Percentiles rank a stretch among this genome's conserved stretches.
These are phyloP conservation scores for Astragalus glycyphyllos DNA, from an alignment of 306 rosid species.

Conservation along the genomic window DNA sequence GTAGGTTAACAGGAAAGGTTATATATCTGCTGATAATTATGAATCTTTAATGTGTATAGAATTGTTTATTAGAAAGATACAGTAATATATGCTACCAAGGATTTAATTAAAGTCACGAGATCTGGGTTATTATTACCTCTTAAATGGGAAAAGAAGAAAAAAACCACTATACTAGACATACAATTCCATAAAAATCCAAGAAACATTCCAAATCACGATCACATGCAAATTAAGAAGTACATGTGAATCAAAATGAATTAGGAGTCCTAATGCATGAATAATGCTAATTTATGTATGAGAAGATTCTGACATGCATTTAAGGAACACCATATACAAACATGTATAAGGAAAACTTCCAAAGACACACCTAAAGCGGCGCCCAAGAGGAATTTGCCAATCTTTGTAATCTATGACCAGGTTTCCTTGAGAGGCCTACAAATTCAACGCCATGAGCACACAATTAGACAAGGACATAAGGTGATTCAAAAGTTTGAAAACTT, in stretches of 20 bases:
- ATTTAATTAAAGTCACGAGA: not conserved
- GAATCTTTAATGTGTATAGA: conserved; percentile 11
- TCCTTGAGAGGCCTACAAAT: conserved; percentile 77
- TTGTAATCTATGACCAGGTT: conserved; percentile 85
- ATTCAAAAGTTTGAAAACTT: conserved; percentile 35
- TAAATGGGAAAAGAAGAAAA: conserved; percentile 13
- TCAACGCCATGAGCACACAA: conserved; percentile 34
- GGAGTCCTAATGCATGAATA: conserved; percentile 7
- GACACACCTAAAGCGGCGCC: conserved; percentile 92
- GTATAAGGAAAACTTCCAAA: conserved; percentile 28
- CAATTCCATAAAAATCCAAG: conserved; percentile 28
- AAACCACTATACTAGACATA: not conserved
- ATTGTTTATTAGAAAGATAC: conserved; percentile 24
- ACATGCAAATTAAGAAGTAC: conserved; percentile 16
- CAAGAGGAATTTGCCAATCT: conserved; percentile 98
- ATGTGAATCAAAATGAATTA: not conserved
- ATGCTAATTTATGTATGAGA: not conserved
- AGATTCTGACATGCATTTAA: conserved; percentile 2
- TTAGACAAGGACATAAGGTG: conserved; percentile 22
- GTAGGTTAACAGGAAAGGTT: conserved; percentile 29
- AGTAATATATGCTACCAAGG: not conserved
- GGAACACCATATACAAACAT: not conserved
- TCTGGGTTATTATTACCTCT: conserved; percentile 4
- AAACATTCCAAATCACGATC: conserved; percentile 34
- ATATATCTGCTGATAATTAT: conserved; percentile 12